Base-by-base conservation (phyloP, 2,329 filamentous ascomycete species). In the Sporothrix inflata region DNA sequence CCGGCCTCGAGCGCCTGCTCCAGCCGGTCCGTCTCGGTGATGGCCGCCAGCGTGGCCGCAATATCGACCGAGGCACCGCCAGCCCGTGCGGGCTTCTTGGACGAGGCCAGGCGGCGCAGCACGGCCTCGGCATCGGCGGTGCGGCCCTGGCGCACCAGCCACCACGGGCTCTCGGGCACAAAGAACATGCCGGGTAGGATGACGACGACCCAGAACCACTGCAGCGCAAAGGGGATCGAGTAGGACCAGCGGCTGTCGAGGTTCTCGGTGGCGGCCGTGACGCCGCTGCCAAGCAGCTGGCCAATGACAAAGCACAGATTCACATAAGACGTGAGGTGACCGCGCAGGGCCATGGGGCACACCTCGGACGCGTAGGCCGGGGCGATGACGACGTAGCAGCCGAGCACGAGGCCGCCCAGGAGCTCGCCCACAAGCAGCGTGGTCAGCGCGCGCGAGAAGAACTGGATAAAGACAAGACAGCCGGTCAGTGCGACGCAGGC, bases 221-320 rank as follows among this genome's bases (percentile, higher is more conserved):
- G 85, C 19, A 86, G 77, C 0, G 84, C 83, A 72, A 85, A 85
- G 1, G 83, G 83, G n/a, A 85, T 80, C 27, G 81, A 83, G 74
- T 86, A 86, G 0, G 84, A 84, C 85, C 85, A 86, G 73, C 85
- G 81, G 65, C 80, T 67, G 65, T 49, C 45, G 19, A 67, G 63
- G 81, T 16, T 79, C 74, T 11, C 84, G 76, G 24, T 77, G 79
- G 53, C 83, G 1, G 83, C 81, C 0, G 84, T 85, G 47, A 85
- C 81, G 5, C 82, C 82, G 71, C 85, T 85, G 4, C 81, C 87
- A 3, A 90, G 81, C 4, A 90, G 82, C 76, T 90, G 88, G 0
- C 88, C 88, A 21, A 88, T 88, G 53, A 89, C 88, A 79, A 89
- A 90, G 76, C 87, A 89, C 49, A 90, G 79, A 75, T 90, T 90